Conservation (phyloP, 202 grass and related monocot species). For the Digitaria exilis region DNA sequence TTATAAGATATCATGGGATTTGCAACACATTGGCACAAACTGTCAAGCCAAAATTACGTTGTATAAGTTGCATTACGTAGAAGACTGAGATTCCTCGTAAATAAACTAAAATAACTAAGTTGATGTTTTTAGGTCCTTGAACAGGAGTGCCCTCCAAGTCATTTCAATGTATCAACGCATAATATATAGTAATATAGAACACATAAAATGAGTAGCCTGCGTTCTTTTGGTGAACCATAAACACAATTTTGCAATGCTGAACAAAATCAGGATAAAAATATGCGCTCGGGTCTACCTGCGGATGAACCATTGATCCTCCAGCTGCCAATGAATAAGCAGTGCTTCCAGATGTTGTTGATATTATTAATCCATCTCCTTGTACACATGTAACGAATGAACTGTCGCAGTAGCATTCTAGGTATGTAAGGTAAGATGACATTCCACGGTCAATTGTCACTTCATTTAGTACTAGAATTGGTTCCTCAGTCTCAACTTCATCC, state of each 20-base stretch:
- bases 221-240: neutral
- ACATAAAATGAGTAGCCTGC: slow-evolving; percentile 13
- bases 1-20: slow-evolving; percentile 12
- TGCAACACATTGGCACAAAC: neutral
- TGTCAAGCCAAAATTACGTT: neutral
- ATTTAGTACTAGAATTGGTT: slow-evolving; percentile 84
- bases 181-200: neutral
- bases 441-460: slow-evolving; percentile 95
- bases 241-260: slow-evolving; percentile 9
- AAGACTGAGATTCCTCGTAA: neutral
- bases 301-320: slow-evolving; percentile 99
- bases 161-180: neutral
- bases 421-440: slow-evolving; percentile 97
- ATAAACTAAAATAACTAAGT: neutral
- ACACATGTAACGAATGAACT: slow-evolving; percentile 90
- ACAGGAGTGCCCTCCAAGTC: neutral
- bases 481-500: slow-evolving; percentile 73
- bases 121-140: neutral
- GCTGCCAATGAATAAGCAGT: slow-evolving; percentile 96
- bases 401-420: slow-evolving; percentile 91
- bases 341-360: slow-evolving; percentile 95
- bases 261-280: slow-evolving; percentile 18
- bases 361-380: slow-evolving; percentile 92
- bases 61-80: neutral
- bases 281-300: slow-evolving; percentile 54